These are phyloP conservation scores for Aspergillus japonicus DNA, from an alignment of 2,329 filamentous ascomycete species.

Conservation along the genomic window DNA sequence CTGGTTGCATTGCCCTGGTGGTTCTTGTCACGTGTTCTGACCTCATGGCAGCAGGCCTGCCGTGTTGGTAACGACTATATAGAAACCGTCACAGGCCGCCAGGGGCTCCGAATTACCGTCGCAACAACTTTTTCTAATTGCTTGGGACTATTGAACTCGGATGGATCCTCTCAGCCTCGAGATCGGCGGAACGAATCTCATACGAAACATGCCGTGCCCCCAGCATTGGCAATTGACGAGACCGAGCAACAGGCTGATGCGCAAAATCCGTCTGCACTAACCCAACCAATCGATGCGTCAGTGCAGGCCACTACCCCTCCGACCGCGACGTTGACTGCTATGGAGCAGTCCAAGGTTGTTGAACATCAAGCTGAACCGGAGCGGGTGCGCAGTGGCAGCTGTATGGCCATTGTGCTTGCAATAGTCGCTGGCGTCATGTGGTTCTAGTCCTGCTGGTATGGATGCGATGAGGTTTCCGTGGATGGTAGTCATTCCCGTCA, in stretches of 20 bases:
- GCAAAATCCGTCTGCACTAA: not conserved
- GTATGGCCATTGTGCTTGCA: conserved; percentile 39
- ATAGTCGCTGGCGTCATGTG: conserved; percentile 39
- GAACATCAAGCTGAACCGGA: conserved; percentile 25
- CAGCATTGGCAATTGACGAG: conserved; percentile 2
- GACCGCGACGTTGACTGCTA: conserved; percentile 8
- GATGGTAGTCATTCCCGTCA: too few relatives aligned
- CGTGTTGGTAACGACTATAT: conserved; percentile 18
- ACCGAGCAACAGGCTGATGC: not conserved
- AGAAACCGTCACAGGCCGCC: conserved; percentile 7
- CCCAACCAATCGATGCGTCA: not conserved
- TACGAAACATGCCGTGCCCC: not conserved
- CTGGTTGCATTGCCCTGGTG: conserved; percentile 1
- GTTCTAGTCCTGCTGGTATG: conserved; percentile 23
- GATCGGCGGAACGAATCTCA: not conserved
- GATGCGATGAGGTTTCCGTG: not conserved
- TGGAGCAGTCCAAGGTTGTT: conserved; percentile 25
- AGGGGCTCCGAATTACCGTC: not conserved
- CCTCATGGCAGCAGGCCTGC: conserved; percentile 37
- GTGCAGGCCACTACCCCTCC: conserved; percentile 11
- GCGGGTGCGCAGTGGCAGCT: conserved; percentile 32
- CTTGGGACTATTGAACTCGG: not conserved
- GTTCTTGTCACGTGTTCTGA: conserved; percentile 14
- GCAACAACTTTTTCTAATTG: not conserved
- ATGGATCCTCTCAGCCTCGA: not conserved